phyloP scores from a whole-genome alignment of 495 filamentous ascomycete species.

The Lentithecium fluviatile region DNA sequence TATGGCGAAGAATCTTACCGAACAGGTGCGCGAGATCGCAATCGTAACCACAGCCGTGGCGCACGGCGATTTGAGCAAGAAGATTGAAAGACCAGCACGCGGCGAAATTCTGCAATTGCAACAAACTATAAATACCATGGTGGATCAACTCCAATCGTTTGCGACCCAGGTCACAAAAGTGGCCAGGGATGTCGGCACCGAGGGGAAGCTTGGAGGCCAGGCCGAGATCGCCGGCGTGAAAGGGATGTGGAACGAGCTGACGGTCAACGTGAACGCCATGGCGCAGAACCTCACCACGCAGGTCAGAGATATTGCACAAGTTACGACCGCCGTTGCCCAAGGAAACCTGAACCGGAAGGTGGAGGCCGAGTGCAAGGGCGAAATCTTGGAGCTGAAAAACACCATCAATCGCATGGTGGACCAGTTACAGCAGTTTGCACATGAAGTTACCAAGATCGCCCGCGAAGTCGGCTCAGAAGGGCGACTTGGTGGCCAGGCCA shows the following conservation, averaged over 20 bases:
- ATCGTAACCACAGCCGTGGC: conserved; percentile 95
- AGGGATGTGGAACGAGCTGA: conserved; percentile 95
- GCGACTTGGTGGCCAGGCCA: conserved; percentile 91
- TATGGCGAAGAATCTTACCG: conserved; percentile 86
- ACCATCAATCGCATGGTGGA: conserved; percentile 99
- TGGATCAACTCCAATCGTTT: conserved; percentile 95
- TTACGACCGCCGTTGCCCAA: conserved; percentile 96
- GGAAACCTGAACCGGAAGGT: conserved; percentile 97
- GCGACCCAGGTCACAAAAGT: conserved; percentile 96
- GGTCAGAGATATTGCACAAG: conserved; percentile 96
- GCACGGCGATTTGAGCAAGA: conserved; percentile 92
- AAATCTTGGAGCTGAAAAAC: conserved; percentile 91
- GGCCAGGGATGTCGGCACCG: conserved; percentile 93
- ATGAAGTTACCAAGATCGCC: conserved; percentile 97
- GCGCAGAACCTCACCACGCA: conserved; percentile 96
- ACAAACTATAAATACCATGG: conserved; percentile 99
- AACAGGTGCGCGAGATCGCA: conserved; percentile 94
- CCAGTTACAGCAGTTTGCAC: conserved; percentile 92
- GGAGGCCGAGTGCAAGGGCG: conserved; percentile 92
- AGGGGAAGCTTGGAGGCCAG: conserved; percentile 95
- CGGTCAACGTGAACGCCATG: conserved; percentile 98
- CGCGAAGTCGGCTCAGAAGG: conserved; percentile 97
- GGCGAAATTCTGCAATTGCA: conserved; percentile 96
- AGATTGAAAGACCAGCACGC: conserved; percentile 89
- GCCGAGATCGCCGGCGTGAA: conserved; percentile 87